Percentiles rank a stretch among this genome's conserved stretches.
phyloP scores from a whole-genome alignment of 495 filamentous ascomycete species.

The Xylaria grammica region DNA sequence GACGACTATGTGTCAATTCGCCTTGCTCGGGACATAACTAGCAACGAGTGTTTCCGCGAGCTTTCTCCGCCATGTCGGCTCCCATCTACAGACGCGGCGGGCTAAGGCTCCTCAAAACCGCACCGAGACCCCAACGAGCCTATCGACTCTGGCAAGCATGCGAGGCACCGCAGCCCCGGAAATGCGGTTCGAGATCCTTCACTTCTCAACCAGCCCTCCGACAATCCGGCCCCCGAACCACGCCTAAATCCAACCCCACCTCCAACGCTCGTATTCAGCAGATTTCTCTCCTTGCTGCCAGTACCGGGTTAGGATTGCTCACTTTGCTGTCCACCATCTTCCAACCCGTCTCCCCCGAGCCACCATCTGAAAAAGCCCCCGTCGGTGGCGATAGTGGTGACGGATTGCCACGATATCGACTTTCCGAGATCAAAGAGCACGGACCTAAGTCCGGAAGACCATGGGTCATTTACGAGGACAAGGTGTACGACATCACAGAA shows the following conservation, averaged over 20 bases:
- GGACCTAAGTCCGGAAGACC: conserved; percentile 48
- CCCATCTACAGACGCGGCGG: background rate
- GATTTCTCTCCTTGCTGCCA: conserved; percentile 31
- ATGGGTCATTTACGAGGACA: conserved; percentile 58
- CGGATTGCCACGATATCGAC: conserved; percentile 49
- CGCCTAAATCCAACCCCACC: conserved; percentile 12
- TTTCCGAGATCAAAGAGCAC: conserved; percentile 56
- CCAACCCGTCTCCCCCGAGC: conserved; percentile 29
- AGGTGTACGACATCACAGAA: conserved; percentile 66
- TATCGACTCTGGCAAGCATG: conserved; percentile 13
- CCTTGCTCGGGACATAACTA: background rate
- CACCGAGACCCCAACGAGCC: conserved; percentile 11
- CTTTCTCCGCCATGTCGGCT: background rate
- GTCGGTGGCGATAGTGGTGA: conserved; percentile 34
- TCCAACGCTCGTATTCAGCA: conserved; percentile 25
- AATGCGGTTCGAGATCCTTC: conserved; percentile 12
- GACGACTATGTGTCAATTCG: conserved; percentile 3
- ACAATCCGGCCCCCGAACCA: conserved; percentile 19
- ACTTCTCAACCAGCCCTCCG: conserved; percentile 17
- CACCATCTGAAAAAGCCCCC: conserved; percentile 20
- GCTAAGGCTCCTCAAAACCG: conserved; percentile 1
- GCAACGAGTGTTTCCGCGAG: conserved; percentile 3
- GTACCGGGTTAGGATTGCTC: conserved; percentile 33
- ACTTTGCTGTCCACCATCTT: conserved; percentile 30
- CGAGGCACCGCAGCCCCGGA: conserved; percentile 9